Evolutionary conservation across 768 basidiomycete species (phyloP).

Genomic region (Polyporus arcularius): DNA sequence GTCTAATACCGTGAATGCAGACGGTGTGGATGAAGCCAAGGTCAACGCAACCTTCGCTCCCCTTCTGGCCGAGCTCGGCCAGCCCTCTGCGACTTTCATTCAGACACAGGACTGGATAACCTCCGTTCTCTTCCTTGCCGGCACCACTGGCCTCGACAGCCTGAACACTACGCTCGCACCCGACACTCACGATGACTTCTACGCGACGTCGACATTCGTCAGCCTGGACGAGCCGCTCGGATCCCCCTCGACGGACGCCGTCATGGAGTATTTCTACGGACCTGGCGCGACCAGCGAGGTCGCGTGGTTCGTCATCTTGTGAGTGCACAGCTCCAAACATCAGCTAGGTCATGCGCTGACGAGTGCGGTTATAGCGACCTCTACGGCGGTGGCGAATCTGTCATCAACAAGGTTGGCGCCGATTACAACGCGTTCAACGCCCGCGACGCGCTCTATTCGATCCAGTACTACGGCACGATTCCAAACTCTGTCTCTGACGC

Average conservation of each 20-base stretch:
- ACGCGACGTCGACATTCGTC: not conserved
- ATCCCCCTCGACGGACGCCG: not conserved
- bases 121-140: not conserved
- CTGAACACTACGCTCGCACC: not conserved
- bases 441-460: slow-evolving; percentile 3
- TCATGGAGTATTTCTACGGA: not conserved
- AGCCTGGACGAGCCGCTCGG: not conserved
- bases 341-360: not conserved
- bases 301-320: slow-evolving; percentile 1
- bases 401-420: not conserved
- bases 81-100: not conserved
- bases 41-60: not conserved
- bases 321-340: not conserved
- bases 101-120: not conserved
- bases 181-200: not conserved
- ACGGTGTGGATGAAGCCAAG: not conserved
- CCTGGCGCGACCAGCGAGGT: not conserved
- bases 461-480: slow-evolving; percentile 12
- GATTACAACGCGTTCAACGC: slow-evolving; percentile 3
- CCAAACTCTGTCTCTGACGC: slow-evolving; percentile 1
- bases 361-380: not conserved
- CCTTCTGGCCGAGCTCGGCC: not conserved
- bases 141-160: no score
- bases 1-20: not conserved
- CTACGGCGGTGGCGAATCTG: slow-evolving; percentile 1